Evolutionary conservation across 164 flowering plant genomes (phyloP).

Genomic region (Vitis rotundifolia): DNA sequence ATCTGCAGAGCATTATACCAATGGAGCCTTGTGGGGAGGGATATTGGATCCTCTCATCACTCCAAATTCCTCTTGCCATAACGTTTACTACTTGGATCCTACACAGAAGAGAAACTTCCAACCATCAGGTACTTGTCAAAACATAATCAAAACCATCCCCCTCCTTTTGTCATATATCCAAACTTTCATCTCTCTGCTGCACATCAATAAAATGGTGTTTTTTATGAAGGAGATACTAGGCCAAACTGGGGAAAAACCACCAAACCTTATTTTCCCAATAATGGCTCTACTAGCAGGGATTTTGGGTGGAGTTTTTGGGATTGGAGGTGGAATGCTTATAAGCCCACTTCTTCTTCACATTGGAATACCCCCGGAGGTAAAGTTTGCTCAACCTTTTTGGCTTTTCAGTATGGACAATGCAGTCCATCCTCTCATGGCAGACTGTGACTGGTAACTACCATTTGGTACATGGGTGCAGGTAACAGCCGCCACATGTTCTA

Average conservation of each 20-base stretch:
- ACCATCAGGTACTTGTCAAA: conserved; percentile 28
- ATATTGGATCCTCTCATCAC: conserved; percentile 56
- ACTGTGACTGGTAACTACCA: no score
- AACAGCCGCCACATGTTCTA: conserved; percentile 71
- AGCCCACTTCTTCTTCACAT: conserved; percentile 77
- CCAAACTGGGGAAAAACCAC: conserved; percentile 1
- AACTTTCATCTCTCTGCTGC: not conserved
- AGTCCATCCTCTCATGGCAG: not conserved
- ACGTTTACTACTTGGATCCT: conserved; percentile 48
- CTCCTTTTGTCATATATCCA: not conserved
- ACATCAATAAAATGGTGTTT: not conserved
- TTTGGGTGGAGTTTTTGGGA: conserved; percentile 71
- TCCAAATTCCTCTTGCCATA: conserved; percentile 64
- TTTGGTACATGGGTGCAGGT: conserved; percentile 32
- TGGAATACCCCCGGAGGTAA: conserved; percentile 69
- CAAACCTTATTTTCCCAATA: conserved; percentile 43
- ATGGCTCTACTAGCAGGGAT: conserved; percentile 67
- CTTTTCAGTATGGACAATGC: not conserved
- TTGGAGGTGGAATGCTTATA: conserved; percentile 83
- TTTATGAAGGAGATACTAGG: conserved; percentile 28
- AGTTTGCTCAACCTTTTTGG: not conserved
- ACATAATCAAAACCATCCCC: not conserved
- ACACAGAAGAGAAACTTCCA: conserved; percentile 12
- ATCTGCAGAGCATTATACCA: conserved; percentile 44
- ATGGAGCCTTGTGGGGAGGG: conserved; percentile 56